A percentile compares a stretch with the other conserved stretches of the same genome.
phyloP scores from a whole-genome alignment of 805 yeast species.

The Candida stauntonica region DNA sequence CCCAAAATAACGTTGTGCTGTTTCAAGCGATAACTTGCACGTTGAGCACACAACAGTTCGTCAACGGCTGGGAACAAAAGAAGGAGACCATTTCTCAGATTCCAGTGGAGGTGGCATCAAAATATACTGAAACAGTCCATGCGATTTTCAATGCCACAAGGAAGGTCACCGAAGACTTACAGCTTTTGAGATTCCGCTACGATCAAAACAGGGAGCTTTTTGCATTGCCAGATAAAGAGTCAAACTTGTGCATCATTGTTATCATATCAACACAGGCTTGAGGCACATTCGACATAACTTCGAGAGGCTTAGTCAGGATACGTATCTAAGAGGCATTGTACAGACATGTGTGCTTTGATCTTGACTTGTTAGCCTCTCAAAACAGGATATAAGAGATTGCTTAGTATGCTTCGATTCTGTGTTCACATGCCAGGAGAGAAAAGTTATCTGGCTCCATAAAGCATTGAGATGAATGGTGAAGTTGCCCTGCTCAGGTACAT shows the following conservation, averaged over 20 bases:
- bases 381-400: too few relatives aligned
- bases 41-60: conserved; percentile 3
- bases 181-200: conserved; percentile 8
- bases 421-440: too few relatives aligned
- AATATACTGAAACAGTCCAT: background rate
- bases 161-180: background rate
- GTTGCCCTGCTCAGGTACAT: too few relatives aligned
- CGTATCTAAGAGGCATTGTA: too few relatives aligned
- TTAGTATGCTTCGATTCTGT: too few relatives aligned
- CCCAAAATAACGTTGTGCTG: background rate
- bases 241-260: conserved; percentile 5
- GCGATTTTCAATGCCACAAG: conserved; percentile 3
- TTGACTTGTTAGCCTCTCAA: too few relatives aligned
- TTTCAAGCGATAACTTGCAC: conserved; percentile 7
- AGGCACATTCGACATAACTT: too few relatives aligned
- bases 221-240: conserved; percentile 3
- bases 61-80: conserved; percentile 14
- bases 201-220: conserved; percentile 6
- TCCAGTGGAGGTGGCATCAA: background rate
- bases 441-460: too few relatives aligned
- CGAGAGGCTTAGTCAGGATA: too few relatives aligned
- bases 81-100: conserved; percentile 1
- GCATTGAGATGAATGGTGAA: too few relatives aligned
- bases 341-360: too few relatives aligned
- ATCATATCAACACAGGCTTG: conserved; percentile 1